phyloP scores from a whole-genome alignment of 23 red algal genomes.

The Agarophyton chilense region DNA sequence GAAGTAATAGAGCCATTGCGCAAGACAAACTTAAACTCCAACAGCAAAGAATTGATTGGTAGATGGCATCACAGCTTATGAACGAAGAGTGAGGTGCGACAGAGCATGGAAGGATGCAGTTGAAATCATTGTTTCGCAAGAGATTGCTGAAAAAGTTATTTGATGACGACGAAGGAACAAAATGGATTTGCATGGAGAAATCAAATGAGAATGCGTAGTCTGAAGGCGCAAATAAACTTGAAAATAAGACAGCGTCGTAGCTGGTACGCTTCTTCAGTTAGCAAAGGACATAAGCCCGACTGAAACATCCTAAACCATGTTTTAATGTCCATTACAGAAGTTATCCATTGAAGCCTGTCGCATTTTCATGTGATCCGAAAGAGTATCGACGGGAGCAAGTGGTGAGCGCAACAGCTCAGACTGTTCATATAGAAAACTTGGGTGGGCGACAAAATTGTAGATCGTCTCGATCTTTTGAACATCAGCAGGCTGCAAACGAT shows the following conservation, averaged over 20 bases:
- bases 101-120: too few relatives aligned
- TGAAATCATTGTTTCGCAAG: too few relatives aligned
- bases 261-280: too few relatives aligned
- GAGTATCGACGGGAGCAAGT: neutral
- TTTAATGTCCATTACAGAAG: neutral
- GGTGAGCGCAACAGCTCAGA: neutral
- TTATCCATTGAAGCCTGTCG: neutral
- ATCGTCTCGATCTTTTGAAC: neutral
- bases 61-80: neutral
- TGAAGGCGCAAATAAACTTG: too few relatives aligned
- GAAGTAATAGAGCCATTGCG: too few relatives aligned
- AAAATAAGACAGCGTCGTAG: too few relatives aligned
- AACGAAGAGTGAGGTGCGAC: neutral
- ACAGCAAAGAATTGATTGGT: neutral
- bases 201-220: too few relatives aligned
- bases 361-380: neutral
- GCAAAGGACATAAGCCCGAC: too few relatives aligned
- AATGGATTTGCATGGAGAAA: neutral
- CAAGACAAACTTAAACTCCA: neutral
- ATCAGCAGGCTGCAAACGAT: neutral
- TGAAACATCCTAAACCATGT: too few relatives aligned
- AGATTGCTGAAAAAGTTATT: neutral
- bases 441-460: neutral
- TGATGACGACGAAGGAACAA: too few relatives aligned
- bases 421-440: conserved; percentile 4